Percentiles rank a stretch among this genome's conserved stretches.
These are phyloP conservation scores for Plantago ovata DNA, from an alignment of 257 asterid species.

Conservation along the genomic window DNA sequence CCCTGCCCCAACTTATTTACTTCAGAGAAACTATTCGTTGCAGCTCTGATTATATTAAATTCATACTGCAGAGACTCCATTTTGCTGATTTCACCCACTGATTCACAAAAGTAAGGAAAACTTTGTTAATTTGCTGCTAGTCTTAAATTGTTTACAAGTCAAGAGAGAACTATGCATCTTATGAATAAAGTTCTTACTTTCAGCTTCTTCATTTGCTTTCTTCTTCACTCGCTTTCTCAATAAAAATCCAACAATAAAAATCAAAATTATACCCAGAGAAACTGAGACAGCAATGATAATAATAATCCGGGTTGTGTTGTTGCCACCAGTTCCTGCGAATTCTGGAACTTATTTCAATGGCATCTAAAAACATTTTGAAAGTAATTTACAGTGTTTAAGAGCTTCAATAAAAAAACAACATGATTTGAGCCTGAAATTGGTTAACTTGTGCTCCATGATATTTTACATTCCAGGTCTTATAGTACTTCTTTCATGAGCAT, in stretches of 20 bases:
- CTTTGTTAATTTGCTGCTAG: not conserved
- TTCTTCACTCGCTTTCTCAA: conserved; percentile 9
- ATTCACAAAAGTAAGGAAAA: not conserved
- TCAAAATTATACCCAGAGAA: not conserved
- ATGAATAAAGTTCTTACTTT: conserved; percentile 5
- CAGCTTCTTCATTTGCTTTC: not conserved
- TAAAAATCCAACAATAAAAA: conserved; percentile 1
- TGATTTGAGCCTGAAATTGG: not conserved
- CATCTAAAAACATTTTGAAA: not conserved
- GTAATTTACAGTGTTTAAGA: no score
- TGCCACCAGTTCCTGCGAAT: conserved; percentile 13
- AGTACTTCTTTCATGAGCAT: not conserved
- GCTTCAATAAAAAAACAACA: no score
- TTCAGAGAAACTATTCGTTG: conserved; percentile 26
- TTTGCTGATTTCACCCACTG: conserved; percentile 9
- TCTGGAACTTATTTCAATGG: not conserved
- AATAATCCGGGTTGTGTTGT: conserved; percentile 1
- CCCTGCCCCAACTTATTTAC: conserved; percentile 29
- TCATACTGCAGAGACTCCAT: conserved; percentile 22
- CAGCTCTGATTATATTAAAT: conserved; percentile 19
- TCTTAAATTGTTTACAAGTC: no score
- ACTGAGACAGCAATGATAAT: conserved; percentile 12
- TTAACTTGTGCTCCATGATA: not conserved
- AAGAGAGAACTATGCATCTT: not conserved
- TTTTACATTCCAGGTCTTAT: not conserved